A percentile compares a stretch with the other conserved stretches of the same genome.
These are phyloP conservation scores for Vachellia collinsii DNA, from an alignment of 306 rosid genomes.

Conservation along the genomic window DNA sequence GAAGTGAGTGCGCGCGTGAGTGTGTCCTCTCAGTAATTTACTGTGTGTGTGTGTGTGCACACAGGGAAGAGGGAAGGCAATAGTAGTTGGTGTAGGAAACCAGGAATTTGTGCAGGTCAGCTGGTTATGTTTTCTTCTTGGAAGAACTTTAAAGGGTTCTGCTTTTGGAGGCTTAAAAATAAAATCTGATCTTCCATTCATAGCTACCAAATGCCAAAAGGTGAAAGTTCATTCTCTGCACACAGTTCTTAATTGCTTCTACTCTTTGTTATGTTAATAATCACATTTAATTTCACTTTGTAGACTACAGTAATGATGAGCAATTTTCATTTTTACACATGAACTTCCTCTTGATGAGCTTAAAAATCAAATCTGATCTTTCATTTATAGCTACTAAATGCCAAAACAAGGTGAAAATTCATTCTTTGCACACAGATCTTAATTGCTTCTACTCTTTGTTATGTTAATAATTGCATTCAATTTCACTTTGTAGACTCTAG, in stretches of 20 bases:
- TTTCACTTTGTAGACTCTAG: not conserved
- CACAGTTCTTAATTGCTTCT: not conserved
- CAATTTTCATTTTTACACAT: slow-evolving; percentile 11
- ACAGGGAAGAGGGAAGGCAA: slow-evolving; percentile 51
- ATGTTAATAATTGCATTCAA: not conserved
- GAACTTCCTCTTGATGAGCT: slow-evolving; percentile 53
- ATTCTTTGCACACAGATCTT: not conserved
- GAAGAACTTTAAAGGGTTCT: slow-evolving; percentile 52
- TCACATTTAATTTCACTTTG: not conserved
- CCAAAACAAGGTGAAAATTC: slow-evolving; percentile 39
- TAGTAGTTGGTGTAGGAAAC: slow-evolving; percentile 40
- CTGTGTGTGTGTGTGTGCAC: not conserved
- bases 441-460: not conserved
- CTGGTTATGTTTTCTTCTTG: slow-evolving; percentile 30
- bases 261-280: not conserved
- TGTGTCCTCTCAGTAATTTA: not conserved
- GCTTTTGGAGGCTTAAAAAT: slow-evolving; percentile 55
- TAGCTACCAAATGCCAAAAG: slow-evolving; percentile 47
- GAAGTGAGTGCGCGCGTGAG: too few relatives aligned
- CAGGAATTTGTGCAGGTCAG: slow-evolving; percentile 29
- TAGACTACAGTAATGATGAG: not conserved
- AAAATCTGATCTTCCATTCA: slow-evolving; percentile 47
- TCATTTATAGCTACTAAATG: slow-evolving; percentile 43
- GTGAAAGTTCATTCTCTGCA: not conserved
- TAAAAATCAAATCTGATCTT: slow-evolving; percentile 53